Percentiles rank a stretch among this genome's conserved stretches.
phyloP scores from a whole-genome alignment of 371 early-diverging fungal species.

The Mucor mucedo region DNA sequence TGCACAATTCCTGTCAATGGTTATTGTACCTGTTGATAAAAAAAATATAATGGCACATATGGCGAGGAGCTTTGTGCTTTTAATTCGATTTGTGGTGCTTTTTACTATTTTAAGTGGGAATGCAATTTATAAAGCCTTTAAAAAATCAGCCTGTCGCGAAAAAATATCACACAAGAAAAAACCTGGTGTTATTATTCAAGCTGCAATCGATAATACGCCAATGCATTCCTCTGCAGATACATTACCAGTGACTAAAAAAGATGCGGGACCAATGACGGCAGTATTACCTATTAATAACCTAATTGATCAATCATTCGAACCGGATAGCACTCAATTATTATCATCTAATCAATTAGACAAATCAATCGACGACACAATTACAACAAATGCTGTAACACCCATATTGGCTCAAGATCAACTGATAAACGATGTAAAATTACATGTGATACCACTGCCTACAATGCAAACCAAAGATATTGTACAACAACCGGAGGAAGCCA shows the following conservation, averaged over 20 bases:
- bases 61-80: not conserved
- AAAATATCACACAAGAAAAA: not conserved
- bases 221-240: slow-evolving; percentile 1
- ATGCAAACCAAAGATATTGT: not conserved
- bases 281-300: not conserved
- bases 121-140: not conserved
- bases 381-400: not conserved
- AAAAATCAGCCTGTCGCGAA: not conserved
- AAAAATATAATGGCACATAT: not conserved
- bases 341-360: not conserved
- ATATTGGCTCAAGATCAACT: slow-evolving; percentile 1
- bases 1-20: not conserved
- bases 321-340: not conserved
- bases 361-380: not conserved
- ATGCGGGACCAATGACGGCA: not conserved
- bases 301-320: not conserved
- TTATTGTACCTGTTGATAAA: not conserved
- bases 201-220: not conserved
- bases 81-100: not conserved
- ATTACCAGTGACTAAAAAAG: not conserved
- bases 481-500: not conserved
- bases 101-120: not conserved
- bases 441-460: not conserved
- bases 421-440: not conserved
- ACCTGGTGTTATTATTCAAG: not conserved